phyloP scores from a whole-genome alignment of 2,329 filamentous ascomycete genomes.

The Orbilia oligospora region DNA sequence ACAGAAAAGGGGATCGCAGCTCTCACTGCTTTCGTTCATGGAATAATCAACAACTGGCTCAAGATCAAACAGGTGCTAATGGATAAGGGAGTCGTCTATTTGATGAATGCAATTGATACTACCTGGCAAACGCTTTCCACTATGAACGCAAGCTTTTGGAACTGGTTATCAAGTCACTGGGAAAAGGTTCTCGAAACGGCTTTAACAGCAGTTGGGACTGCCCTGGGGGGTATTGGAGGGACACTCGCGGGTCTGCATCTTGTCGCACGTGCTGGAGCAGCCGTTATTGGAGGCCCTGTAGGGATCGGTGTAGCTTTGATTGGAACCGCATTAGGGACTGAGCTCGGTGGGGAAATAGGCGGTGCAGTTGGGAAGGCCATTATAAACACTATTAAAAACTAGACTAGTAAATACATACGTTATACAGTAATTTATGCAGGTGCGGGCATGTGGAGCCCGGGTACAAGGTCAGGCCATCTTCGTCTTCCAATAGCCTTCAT shows the following conservation, averaged over 20 bases:
- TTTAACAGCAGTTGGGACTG: conserved; percentile 29
- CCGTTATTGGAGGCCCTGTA: conserved; percentile 31
- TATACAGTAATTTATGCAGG: not conserved
- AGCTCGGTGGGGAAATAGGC: conserved; percentile 38
- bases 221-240: conserved; percentile 30
- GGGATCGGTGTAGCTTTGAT: conserved; percentile 34
- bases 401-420: not conserved
- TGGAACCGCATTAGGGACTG: conserved; percentile 28
- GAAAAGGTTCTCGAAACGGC: conserved; percentile 33
- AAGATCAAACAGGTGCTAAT: conserved; percentile 25
- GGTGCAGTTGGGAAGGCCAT: conserved; percentile 30
- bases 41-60: conserved; percentile 38
- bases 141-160: conserved; percentile 33
- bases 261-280: conserved; percentile 19
- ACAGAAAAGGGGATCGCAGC: conserved; percentile 31
- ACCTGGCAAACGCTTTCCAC: conserved; percentile 34
- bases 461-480: too few relatives aligned
- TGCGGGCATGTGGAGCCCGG: too few relatives aligned
- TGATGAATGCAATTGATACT: conserved; percentile 37
- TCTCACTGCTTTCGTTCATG: conserved; percentile 23
- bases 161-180: conserved; percentile 41
- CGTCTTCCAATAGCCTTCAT: too few relatives aligned
- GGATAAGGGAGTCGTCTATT: conserved; percentile 23
- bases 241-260: conserved; percentile 19
- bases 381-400: conserved; percentile 21